phyloP scores from a whole-genome alignment of 371 early-diverging fungal species.

The Gilbertella persicaria region DNA sequence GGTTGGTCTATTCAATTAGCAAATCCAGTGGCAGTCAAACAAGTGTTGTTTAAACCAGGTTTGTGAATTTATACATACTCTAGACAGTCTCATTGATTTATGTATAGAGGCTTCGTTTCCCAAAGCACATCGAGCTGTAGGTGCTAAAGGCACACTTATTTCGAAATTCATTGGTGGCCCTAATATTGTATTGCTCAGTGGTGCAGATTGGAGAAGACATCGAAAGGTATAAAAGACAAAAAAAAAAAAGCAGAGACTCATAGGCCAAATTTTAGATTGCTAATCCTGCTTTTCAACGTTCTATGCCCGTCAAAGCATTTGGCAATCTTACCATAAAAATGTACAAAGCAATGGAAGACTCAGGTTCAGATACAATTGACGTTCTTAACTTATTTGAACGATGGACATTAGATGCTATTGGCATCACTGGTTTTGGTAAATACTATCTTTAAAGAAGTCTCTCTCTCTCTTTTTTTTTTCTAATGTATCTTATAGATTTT shows the following conservation, averaged over 20 bases:
- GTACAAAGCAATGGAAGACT: slow-evolving; percentile 22
- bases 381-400: slow-evolving; percentile 27
- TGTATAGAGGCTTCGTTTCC: slow-evolving; percentile 16
- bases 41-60: slow-evolving; percentile 15
- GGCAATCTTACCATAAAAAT: slow-evolving; percentile 26
- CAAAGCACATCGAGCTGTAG: slow-evolving; percentile 11
- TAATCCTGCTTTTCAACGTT: slow-evolving; percentile 41
- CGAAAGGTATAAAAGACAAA: slow-evolving; percentile 18
- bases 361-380: slow-evolving; percentile 15
- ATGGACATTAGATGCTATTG: slow-evolving; percentile 40
- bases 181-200: slow-evolving; percentile 30
- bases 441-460: no score
- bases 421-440: slow-evolving; percentile 41
- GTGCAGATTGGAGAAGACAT: slow-evolving; percentile 31
- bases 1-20: slow-evolving; percentile 15
- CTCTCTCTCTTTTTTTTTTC: not conserved
- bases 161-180: slow-evolving; percentile 23
- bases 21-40: slow-evolving; percentile 15
- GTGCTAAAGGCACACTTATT: slow-evolving; percentile 18
- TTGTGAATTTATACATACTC: not conserved
- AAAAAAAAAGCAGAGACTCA: not conserved
- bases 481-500: slow-evolving; percentile 15
- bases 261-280: slow-evolving; percentile 18
- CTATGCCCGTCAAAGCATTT: slow-evolving; percentile 38
- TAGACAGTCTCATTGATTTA: not conserved